Percentiles rank a stretch among this genome's conserved stretches.
These are phyloP conservation scores for Microglena sp. DNA, from an alignment of 139 green algal species.

Conservation along the genomic window DNA sequence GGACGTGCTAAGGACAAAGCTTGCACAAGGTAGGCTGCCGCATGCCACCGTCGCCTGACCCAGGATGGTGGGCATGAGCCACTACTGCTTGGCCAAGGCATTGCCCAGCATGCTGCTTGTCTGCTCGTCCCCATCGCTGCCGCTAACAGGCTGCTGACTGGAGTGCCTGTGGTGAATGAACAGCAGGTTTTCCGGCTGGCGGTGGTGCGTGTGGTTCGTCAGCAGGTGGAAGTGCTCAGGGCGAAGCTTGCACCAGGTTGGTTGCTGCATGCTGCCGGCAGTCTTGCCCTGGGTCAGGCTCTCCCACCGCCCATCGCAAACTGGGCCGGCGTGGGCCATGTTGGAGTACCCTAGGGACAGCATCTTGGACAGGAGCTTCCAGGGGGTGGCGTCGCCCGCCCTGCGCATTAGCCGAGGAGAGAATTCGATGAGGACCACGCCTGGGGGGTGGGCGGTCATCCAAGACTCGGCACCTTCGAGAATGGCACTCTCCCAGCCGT, in stretches of 20 bases:
- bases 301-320: conserved; percentile 70
- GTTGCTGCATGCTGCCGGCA: conserved; percentile 36
- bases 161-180: conserved; percentile 27
- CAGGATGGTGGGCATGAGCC: no score
- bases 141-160: not conserved
- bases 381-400: conserved; percentile 26
- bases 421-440: conserved; percentile 63
- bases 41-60: no score
- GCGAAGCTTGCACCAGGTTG: conserved; percentile 69
- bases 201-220: conserved; percentile 14
- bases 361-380: conserved; percentile 43
- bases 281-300: conserved; percentile 36
- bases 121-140: no score
- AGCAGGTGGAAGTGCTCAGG: conserved; percentile 45
- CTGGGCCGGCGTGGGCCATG: conserved; percentile 58
- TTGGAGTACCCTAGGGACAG: conserved; percentile 57
- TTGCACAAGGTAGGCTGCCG: no score
- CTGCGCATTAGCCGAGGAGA: conserved; percentile 33
- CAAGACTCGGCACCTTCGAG: conserved; percentile 44
- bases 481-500: conserved; percentile 59
- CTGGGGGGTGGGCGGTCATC: conserved; percentile 17
- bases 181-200: conserved; percentile 50
- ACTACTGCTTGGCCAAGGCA: no score
- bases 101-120: no score
- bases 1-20: no score